Evolutionary conservation across 1,284 basidiomycete species (phyloP).

Genomic region (Trametes polyzona): DNA sequence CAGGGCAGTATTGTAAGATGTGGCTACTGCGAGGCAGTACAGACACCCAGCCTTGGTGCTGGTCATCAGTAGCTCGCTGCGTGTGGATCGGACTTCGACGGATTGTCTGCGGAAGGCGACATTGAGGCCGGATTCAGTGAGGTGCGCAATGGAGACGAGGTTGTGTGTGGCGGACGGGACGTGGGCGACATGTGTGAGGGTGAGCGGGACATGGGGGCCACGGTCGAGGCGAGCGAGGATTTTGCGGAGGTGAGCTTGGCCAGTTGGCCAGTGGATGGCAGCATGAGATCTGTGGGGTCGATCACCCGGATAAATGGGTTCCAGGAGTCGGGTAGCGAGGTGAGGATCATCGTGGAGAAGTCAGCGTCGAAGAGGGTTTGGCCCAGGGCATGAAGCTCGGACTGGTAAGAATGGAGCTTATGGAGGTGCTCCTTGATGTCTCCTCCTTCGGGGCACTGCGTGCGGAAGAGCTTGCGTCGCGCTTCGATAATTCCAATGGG

Average conservation of each 20-base stretch:
- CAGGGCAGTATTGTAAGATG: background rate
- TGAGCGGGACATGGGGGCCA: background rate
- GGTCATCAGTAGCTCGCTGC: background rate
- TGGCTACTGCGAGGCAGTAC: background rate
- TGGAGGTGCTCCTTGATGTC: too few relatives aligned
- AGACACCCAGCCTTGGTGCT: background rate
- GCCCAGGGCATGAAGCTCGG: too few relatives aligned
- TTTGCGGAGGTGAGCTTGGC: background rate
- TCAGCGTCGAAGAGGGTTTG: too few relatives aligned
- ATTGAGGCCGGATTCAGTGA: background rate
- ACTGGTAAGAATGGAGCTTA: too few relatives aligned
- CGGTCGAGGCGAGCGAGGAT: background rate
- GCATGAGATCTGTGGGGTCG: too few relatives aligned
- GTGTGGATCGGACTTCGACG: background rate
- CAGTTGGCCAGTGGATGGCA: too few relatives aligned
- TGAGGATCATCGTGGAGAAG: too few relatives aligned
- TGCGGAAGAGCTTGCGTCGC: too few relatives aligned
- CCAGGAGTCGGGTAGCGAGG: too few relatives aligned
- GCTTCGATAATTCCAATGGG: too few relatives aligned
- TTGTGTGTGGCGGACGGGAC: background rate
- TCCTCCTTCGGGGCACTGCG: too few relatives aligned
- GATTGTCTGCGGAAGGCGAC: background rate
- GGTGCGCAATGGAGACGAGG: background rate
- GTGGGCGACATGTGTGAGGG: background rate
- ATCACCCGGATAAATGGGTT: too few relatives aligned